Evolutionary conservation across 2,329 filamentous ascomycete species (phyloP), one percentile per base, ranked within the genome.

Genomic region (Fusarium mundagurra): DNA sequence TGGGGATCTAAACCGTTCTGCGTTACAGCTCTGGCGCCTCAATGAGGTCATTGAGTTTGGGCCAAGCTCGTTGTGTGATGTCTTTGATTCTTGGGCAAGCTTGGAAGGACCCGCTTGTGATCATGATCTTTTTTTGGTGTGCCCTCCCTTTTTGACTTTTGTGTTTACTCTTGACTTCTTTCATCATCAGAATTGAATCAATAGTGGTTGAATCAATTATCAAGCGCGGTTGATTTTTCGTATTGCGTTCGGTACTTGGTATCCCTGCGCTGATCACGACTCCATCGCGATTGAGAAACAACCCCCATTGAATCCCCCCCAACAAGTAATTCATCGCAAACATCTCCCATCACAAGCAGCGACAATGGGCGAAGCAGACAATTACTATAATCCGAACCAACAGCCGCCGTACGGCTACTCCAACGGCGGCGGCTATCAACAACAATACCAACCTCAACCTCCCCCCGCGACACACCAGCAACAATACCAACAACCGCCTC

Each of bases 311-410:
- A 4, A 27, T 27, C 17, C 13, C 24, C 6, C n/a, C n/a, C 24
- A 12, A 47, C 24, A 47, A 29, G 8, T 12, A 31, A 31, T 16
- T 36, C 18, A 54, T 54, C 24, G 8, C 22, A 54, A 17, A 22
- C 34, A 73, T 22, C 51, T 54, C 62, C n/a, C n/a, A 59, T 59
- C 54, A 51, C 59, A 43, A 38, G 55, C 41, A 59, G 55, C 51
- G 70, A 70, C 61, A 67, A 83, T 83, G 82, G 81, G 81, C 64
- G 81, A 82, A 75, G 73, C 79, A 39, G 81, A 83, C 74, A 76
- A 64, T 33, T 83, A 83, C 73, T 78, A 76, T 71, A 80, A 78
- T 47, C 57, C 69, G 29, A 75, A 75, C 44, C 74, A 75, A 47
- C 71, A 67, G 34, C 78, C 77, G 53, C 69, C 64, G 29, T 55